A percentile compares a stretch with the other conserved stretches of the same genome.
Conservation (phyloP, 176 grass and related monocot species). For the Canna indica region DNA sequence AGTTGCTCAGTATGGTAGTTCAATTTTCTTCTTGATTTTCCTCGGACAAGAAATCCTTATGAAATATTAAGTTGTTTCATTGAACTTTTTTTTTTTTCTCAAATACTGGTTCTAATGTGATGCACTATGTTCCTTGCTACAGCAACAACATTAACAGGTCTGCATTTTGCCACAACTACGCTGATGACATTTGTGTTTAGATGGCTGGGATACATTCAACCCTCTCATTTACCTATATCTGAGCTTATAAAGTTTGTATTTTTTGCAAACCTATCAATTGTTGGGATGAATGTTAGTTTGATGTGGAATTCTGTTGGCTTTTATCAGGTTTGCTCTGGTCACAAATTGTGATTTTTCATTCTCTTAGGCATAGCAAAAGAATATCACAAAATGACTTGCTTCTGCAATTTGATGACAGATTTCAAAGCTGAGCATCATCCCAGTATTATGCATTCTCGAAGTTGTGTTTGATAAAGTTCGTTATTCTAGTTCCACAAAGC, state of each 20-base stretch:
- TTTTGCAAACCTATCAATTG: constrained; percentile 47
- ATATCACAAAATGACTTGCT: not conserved
- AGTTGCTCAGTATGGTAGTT: not conserved
- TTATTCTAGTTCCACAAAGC: constrained; percentile 71
- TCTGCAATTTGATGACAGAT: constrained; percentile 40
- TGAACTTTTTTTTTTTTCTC: not conserved
- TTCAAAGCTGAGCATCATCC: constrained; percentile 94
- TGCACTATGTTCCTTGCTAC: constrained; percentile 7
- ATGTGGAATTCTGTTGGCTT: constrained; percentile 67
- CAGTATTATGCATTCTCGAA: constrained; percentile 93
- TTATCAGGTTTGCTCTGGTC: constrained; percentile 32
- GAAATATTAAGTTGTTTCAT: not conserved
- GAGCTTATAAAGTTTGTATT: constrained; percentile 45
- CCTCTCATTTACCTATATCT: constrained; percentile 34
- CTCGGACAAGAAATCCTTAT: not conserved
- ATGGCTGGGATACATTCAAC: constrained; percentile 45
- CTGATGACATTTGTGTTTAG: constrained; percentile 40
- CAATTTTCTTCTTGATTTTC: not conserved
- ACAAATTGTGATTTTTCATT: not conserved
- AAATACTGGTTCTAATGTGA: not conserved
- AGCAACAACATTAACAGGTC: constrained; percentile 53
- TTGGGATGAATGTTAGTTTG: constrained; percentile 53
- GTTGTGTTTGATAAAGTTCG: constrained; percentile 80
- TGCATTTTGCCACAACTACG: constrained; percentile 46
- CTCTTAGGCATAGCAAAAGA: not conserved